These are phyloP conservation scores for Neophaeococcomyces mojaviensis DNA, from an alignment of 2,329 filamentous ascomycete genomes.

Conservation along the genomic window DNA sequence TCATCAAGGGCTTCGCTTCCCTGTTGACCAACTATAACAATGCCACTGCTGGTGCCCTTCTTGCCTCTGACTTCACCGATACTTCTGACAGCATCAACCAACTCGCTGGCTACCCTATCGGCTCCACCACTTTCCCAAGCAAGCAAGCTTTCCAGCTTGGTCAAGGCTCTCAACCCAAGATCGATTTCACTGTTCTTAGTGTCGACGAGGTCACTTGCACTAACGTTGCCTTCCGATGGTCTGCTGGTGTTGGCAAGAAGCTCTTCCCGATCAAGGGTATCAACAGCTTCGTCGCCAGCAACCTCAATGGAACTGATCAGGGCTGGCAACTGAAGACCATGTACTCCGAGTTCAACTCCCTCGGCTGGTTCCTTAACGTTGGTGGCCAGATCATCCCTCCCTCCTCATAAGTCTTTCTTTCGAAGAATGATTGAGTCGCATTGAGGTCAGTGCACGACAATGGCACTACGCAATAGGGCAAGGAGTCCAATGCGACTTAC, in stretches of 20 bases:
- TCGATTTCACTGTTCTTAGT: constrained; percentile 25
- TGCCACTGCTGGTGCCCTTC: constrained; percentile 15
- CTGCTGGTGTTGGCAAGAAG: constrained; percentile 12
- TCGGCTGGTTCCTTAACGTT: constrained; percentile 9
- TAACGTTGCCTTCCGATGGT: constrained; percentile 27
- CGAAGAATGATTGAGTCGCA: no score
- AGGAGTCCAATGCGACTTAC: no score
- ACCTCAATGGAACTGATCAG: constrained; percentile 7
- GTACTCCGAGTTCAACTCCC: constrained; percentile 30
- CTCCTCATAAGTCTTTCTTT: no score
- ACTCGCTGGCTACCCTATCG: constrained; percentile 23
- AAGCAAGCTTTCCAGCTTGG: constrained; percentile 26
- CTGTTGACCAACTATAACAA: constrained; percentile 17
- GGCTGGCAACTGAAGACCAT: constrained; percentile 28
- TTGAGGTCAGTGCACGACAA: no score
- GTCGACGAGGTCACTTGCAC: constrained; percentile 25
- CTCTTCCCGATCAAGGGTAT: constrained; percentile 22
- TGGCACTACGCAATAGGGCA: no score
- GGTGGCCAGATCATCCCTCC: constrained; percentile 6
- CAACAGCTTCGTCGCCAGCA: constrained; percentile 23
- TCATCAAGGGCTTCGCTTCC: constrained; percentile 16
- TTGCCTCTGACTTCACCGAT: constrained; percentile 27
- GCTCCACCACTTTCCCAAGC: constrained; percentile 27
- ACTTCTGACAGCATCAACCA: constrained; percentile 27
- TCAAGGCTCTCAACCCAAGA: constrained; percentile 25